Evolutionary conservation across 768 basidiomycete species (phyloP), one percentile per base, ranked within the genome.

Genomic region (Mycena vitilis): DNA sequence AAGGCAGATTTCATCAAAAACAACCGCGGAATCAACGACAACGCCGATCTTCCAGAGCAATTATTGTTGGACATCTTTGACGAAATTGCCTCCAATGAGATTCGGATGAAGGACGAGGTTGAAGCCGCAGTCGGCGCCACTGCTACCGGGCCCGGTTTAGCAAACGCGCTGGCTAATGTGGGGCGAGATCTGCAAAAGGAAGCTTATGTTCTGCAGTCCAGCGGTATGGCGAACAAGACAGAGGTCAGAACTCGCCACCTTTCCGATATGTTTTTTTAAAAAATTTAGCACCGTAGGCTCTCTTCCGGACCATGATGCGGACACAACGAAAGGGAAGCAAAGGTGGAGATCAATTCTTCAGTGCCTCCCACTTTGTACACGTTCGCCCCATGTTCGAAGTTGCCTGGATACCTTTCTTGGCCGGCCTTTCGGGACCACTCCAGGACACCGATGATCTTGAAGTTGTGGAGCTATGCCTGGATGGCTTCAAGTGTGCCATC

Each of bases 311-410:
- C 0, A 88, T 99, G 85, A 93, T 95, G 85, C 90, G 93, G 38
- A 88, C 95, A 34, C 96, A 98, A 76, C 89, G 94, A n/a, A 94
- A 92, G 73, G 89, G 91, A 25, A 88, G 90, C 10, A 93, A 89
- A 78, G 79, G 82, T 7, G 88, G 85, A 30, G 95, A 98, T 70
- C 94, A 97, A 69, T 99, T 95, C 82, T 98, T 96, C 82, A 95
- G 94, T 70, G 98, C 98, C 1, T 98, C 95, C 0, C 94, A 98
- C 75, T 95, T 96, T 69, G 89, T 98, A 65, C 98, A 99, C 77
- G 97, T 99, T 68, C 88, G 91, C 44, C 97, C 98, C 22, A 99
- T 99, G 98, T 98, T 99, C 74, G 97, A 99, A 79, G 96, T 98
- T 9, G 96, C 95, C 23, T 99, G 98, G 98, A 99, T 99, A 82